Conservation (phyloP, 305 asterid species). For the Fraxinus sp. region DNA sequence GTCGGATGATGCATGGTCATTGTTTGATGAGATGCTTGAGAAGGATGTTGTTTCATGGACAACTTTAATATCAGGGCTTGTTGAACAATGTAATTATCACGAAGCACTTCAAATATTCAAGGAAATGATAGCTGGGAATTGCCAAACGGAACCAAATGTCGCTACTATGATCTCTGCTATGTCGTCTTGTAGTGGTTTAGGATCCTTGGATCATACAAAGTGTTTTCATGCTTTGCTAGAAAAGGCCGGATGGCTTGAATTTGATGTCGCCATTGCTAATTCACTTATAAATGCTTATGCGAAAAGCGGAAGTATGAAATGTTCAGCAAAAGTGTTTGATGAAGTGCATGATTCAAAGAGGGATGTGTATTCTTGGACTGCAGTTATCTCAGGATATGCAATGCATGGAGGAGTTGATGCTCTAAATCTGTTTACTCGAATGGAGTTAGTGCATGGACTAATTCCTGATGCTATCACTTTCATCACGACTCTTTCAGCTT, state of each 20-base stretch:
- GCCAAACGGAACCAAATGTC: slow-evolving; percentile 30
- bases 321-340: slow-evolving; percentile 30
- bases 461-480: slow-evolving; percentile 44
- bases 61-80: slow-evolving; percentile 48
- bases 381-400: slow-evolving; percentile 47
- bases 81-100: slow-evolving; percentile 25
- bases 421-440: slow-evolving; percentile 27
- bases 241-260: slow-evolving; percentile 46
- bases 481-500: slow-evolving; percentile 44
- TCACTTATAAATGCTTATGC: slow-evolving; percentile 48
- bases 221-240: slow-evolving; percentile 41
- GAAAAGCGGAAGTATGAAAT: slow-evolving; percentile 42
- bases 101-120: slow-evolving; percentile 36
- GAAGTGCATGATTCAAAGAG: slow-evolving; percentile 13
- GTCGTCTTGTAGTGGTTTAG: slow-evolving; percentile 49
- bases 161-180: slow-evolving; percentile 39
- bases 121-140: slow-evolving; percentile 25
- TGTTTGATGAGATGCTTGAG: slow-evolving; percentile 52
- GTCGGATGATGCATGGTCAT: slow-evolving; percentile 22
- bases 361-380: slow-evolving; percentile 56
- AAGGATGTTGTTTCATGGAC: slow-evolving; percentile 60
- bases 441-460: slow-evolving; percentile 29
- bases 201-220: slow-evolving; percentile 40
- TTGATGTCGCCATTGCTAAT: slow-evolving; percentile 32
- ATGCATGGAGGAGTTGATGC: slow-evolving; percentile 49